Percentiles rank a stretch among this genome's conserved stretches.
Evolutionary conservation across 306 rosid genomes (phyloP).

Genomic region (Castanea crenata): DNA sequence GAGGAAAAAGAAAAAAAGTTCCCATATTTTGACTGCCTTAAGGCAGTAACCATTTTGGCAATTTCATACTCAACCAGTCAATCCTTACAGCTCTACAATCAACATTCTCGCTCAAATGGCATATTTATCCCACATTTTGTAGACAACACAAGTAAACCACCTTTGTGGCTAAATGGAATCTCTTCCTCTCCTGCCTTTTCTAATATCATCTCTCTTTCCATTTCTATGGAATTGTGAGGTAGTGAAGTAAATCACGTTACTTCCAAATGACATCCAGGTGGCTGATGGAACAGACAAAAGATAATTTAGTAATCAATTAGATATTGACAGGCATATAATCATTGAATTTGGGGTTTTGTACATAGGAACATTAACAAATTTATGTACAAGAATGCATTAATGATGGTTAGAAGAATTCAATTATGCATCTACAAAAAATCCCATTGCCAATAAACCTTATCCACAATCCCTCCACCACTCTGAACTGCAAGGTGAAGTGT

Average conservation of each 20-base stretch:
- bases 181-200: background rate
- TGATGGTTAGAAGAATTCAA: slow-evolving; percentile 56
- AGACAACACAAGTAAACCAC: too few relatives aligned
- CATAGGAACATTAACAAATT: slow-evolving; percentile 30
- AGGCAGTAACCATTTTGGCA: too few relatives aligned
- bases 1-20: too few relatives aligned
- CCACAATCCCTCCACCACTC: slow-evolving; percentile 99
- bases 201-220: background rate
- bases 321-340: slow-evolving; percentile 6
- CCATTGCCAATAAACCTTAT: slow-evolving; percentile 96
- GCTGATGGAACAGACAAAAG: background rate
- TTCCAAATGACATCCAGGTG: background rate
- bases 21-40: too few relatives aligned
- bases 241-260: background rate
- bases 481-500: slow-evolving; percentile 93
- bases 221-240: background rate
- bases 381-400: slow-evolving; percentile 69
- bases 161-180: background rate
- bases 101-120: too few relatives aligned
- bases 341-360: slow-evolving; percentile 24
- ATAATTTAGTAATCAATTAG: background rate
- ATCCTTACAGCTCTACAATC: too few relatives aligned
- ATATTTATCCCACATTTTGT: too few relatives aligned
- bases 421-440: slow-evolving; percentile 64
- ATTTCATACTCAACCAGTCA: too few relatives aligned